Conservation (phyloP, 2,329 filamentous ascomycete genomes). For the Eurotiales sp. region DNA sequence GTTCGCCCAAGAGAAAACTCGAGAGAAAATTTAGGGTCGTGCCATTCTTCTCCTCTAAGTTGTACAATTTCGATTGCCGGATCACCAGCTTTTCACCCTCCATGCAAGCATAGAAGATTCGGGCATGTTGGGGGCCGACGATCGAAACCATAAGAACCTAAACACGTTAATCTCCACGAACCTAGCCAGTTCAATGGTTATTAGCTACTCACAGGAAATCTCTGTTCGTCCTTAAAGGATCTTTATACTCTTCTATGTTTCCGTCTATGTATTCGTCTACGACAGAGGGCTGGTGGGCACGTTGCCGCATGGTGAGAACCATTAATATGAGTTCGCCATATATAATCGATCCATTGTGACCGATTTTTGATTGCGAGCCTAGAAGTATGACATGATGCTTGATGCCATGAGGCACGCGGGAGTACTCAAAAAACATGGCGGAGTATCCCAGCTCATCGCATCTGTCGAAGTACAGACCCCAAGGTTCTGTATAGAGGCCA, state of each 20-base stretch:
- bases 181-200: background rate
- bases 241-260: background rate
- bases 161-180: background rate
- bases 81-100: conserved; percentile 3
- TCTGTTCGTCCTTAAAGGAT: conserved; percentile 2
- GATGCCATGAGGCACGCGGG: background rate
- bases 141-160: conserved; percentile 11
- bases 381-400: conserved; percentile 3
- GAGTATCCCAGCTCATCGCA: background rate
- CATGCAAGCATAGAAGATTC: conserved; percentile 11
- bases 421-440: background rate
- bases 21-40: background rate
- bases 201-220: conserved; percentile 7
- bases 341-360: conserved; percentile 1
- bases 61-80: conserved; percentile 1
- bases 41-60: background rate
- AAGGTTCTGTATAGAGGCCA: too few relatives aligned
- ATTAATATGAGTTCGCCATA: conserved; percentile 6
- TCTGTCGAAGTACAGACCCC: background rate
- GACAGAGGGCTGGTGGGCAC: conserved; percentile 3
- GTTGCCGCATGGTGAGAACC: conserved; percentile 8
- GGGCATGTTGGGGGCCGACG: conserved; percentile 1
- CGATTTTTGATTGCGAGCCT: background rate
- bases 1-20: background rate
- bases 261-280: background rate